Percentiles rank a stretch among this genome's conserved stretches.
Conservation (phyloP, 2,329 filamentous ascomycete species). For the Fusarium cicatricum region DNA sequence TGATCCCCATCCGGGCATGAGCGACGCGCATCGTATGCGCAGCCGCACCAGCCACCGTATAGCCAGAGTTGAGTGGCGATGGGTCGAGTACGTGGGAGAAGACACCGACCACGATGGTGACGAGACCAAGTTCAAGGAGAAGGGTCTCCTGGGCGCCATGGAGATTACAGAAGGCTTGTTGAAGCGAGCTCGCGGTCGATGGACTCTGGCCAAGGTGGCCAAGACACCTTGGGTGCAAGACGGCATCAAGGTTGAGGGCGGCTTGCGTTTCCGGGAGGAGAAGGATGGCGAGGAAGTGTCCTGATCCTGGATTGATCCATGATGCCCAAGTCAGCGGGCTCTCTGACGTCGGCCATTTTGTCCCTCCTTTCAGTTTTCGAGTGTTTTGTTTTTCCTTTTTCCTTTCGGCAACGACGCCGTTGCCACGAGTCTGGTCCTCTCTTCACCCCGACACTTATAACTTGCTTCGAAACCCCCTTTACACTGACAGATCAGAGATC, state of each 20-base stretch:
- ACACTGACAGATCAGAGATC: constrained; percentile 6
- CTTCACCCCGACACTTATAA: constrained; percentile 20
- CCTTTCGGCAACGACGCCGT: neutral
- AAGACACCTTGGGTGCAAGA: constrained; percentile 77
- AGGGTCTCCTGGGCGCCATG: constrained; percentile 77
- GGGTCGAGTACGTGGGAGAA: constrained; percentile 84
- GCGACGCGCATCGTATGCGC: constrained; percentile 77
- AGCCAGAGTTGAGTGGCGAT: constrained; percentile 93
- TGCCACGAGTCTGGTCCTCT: neutral
- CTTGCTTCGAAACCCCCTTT: constrained; percentile 9
- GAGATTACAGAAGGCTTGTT: constrained; percentile 84
- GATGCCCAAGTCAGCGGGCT: neutral
- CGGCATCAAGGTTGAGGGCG: constrained; percentile 74
- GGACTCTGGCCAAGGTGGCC: constrained; percentile 77
- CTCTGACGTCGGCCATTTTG: neutral
- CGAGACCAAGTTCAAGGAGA: constrained; percentile 66
- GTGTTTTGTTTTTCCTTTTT: neutral
- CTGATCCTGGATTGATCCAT: constrained; percentile 17
- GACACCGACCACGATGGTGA: constrained; percentile 86
- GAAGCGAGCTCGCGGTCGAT: constrained; percentile 81
- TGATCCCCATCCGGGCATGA: constrained; percentile 84
- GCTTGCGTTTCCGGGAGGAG: constrained; percentile 67
- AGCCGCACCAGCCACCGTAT: constrained; percentile 93
- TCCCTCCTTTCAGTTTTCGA: constrained; percentile 1
- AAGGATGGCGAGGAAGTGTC: constrained; percentile 63